These are phyloP conservation scores for Curvularia eragrostidis DNA, from an alignment of 2,329 filamentous ascomycete genomes.

Conservation along the genomic window DNA sequence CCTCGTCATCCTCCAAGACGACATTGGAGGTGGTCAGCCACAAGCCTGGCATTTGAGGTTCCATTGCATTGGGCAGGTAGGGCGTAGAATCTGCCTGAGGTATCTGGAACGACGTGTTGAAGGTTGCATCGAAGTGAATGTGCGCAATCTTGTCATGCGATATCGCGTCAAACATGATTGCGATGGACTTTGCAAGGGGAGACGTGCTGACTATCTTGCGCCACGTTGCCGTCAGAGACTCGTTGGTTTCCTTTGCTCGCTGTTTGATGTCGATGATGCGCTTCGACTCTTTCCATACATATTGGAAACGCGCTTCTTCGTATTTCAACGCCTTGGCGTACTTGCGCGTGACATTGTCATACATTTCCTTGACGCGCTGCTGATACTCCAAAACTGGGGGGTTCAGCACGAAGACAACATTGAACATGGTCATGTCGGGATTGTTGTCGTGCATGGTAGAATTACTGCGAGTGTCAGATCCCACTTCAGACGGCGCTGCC, in stretches of 20 bases:
- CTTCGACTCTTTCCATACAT: constrained; percentile 91
- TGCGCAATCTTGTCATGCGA: constrained; percentile 87
- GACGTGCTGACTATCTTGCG: constrained; percentile 73
- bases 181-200: constrained; percentile 81
- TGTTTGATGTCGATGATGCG: constrained; percentile 81
- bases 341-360: constrained; percentile 88
- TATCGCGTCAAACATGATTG: constrained; percentile 80
- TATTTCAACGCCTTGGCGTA: constrained; percentile 92
- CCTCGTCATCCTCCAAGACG: constrained; percentile 70
- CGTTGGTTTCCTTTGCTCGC: constrained; percentile 73
- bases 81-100: constrained; percentile 70
- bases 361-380: constrained; percentile 76
- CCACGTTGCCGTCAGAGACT: constrained; percentile 72
- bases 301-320: constrained; percentile 86
- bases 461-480: constrained; percentile 51
- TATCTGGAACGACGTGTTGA: constrained; percentile 69
- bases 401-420: constrained; percentile 89
- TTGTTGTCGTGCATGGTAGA: constrained; percentile 56
- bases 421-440: constrained; percentile 94
- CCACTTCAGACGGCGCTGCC: constrained; percentile 42
- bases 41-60: constrained; percentile 74
- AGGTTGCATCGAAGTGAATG: constrained; percentile 71
- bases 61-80: constrained; percentile 72
- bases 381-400: constrained; percentile 80
- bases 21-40: constrained; percentile 89